Evolutionary conservation across 257 asterid species (phyloP).

Genomic region (Fraxinus anomala): DNA sequence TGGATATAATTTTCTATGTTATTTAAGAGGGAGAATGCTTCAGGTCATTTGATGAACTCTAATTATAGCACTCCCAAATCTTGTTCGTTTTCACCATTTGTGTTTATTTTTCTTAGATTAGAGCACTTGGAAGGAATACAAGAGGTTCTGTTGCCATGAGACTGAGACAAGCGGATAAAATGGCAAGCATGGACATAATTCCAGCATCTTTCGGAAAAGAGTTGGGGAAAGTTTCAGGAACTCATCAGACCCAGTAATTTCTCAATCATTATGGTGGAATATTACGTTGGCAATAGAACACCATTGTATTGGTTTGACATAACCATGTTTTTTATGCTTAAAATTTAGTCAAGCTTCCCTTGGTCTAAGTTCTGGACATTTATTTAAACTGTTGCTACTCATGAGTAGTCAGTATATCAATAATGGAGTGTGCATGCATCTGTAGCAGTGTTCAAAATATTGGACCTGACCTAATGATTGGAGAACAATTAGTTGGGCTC

Average conservation of each 20-base stretch:
- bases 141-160: conserved; percentile 96
- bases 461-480: conserved; percentile 21
- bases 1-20: background rate
- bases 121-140: conserved; percentile 90
- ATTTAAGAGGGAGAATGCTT: conserved; percentile 24
- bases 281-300: background rate
- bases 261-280: conserved; percentile 10
- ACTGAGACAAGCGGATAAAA: conserved; percentile 75
- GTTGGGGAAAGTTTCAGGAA: conserved; percentile 44
- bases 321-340: conserved; percentile 2
- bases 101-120: conserved; percentile 52
- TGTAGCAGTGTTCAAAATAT: conserved; percentile 18
- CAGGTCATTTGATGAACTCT: conserved; percentile 17
- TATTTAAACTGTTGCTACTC: background rate
- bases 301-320: background rate
- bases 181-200: conserved; percentile 94
- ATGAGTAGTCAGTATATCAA: background rate
- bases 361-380: background rate
- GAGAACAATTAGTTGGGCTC: conserved; percentile 12
- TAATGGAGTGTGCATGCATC: background rate
- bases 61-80: conserved; percentile 12
- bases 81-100: conserved; percentile 21
- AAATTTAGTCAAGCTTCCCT: background rate
- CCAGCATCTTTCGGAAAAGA: conserved; percentile 66
- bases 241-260: conserved; percentile 45